phyloP scores from a whole-genome alignment of 805 yeast species.

The Schizosaccharomyces octosporus region DNA sequence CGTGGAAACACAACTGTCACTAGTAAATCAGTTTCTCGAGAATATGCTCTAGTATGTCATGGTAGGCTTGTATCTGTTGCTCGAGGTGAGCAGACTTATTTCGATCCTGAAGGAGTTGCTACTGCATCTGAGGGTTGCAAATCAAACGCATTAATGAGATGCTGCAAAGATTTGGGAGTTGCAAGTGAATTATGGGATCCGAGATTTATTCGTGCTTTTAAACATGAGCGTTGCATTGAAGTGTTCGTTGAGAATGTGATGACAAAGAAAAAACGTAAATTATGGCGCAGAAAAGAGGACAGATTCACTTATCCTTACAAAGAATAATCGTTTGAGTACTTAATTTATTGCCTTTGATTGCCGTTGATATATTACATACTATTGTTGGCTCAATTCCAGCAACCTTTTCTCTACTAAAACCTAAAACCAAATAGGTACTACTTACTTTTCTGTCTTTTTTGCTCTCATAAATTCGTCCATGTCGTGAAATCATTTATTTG shows the following conservation, averaged over 20 bases:
- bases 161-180: constrained; percentile 90
- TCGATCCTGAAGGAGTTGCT: constrained; percentile 62
- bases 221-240: constrained; percentile 45
- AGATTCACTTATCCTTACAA: constrained; percentile 62
- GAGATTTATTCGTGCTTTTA: constrained; percentile 47
- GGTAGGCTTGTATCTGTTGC: constrained; percentile 73
- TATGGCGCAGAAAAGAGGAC: constrained; percentile 76
- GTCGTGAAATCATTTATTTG: too few species aligned
- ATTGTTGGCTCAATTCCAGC: too few species aligned
- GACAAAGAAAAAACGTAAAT: constrained; percentile 53
- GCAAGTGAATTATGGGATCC: constrained; percentile 98
- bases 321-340: background rate
- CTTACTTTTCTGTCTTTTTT: too few species aligned
- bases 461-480: too few species aligned
- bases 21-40: constrained; percentile 54
- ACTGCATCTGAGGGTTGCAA: constrained; percentile 96
- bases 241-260: constrained; percentile 63
- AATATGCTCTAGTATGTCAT: constrained; percentile 64
- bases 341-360: background rate
- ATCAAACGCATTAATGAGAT: constrained; percentile 88
- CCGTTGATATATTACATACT: too few species aligned
- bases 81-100: constrained; percentile 87
- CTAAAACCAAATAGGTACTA: too few species aligned
- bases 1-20: constrained; percentile 65
- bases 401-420: too few species aligned